Evolutionary conservation across 2,329 filamentous ascomycete genomes (phyloP).

Genomic region (Chalaropsis thielavioides): DNA sequence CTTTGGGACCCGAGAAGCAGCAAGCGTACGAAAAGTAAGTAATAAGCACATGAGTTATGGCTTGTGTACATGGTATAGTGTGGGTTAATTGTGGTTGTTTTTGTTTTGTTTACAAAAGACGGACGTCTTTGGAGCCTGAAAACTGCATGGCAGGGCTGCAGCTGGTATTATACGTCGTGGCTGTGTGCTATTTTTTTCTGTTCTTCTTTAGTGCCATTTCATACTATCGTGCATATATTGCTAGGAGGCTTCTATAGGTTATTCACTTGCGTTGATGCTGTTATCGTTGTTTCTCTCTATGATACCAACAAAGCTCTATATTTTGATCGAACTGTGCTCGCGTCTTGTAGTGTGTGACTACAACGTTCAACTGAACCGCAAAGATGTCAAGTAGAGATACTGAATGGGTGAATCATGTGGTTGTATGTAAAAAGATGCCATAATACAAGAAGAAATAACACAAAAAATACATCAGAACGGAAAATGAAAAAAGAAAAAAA

Average conservation of each 20-base stretch:
- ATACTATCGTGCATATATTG: not conserved
- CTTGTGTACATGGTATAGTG: not conserved
- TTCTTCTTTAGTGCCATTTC: not conserved
- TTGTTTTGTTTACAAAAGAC: not conserved
- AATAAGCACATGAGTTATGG: not conserved
- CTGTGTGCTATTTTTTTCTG: not conserved
- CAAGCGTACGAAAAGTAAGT: conserved; percentile 9
- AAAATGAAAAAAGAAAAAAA: not conserved
- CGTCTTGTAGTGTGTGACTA: not conserved
- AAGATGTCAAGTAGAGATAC: too few relatives aligned
- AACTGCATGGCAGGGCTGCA: not conserved
- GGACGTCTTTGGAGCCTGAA: not conserved
- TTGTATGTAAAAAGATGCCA: too few relatives aligned
- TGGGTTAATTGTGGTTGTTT: not conserved
- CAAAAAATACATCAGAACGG: not conserved
- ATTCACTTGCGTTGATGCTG: not conserved
- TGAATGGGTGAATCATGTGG: too few relatives aligned
- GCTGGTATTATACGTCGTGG: not conserved
- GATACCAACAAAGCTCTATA: not conserved
- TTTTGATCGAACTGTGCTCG: not conserved
- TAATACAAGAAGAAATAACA: not conserved
- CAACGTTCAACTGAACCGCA: too few relatives aligned
- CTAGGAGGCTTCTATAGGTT: not conserved
- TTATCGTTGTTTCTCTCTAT: not conserved
- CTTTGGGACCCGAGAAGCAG: conserved; percentile 12